These are phyloP conservation scores for Fusarium compactum DNA, from an alignment of 2,329 filamentous ascomycete species.

Conservation along the genomic window DNA sequence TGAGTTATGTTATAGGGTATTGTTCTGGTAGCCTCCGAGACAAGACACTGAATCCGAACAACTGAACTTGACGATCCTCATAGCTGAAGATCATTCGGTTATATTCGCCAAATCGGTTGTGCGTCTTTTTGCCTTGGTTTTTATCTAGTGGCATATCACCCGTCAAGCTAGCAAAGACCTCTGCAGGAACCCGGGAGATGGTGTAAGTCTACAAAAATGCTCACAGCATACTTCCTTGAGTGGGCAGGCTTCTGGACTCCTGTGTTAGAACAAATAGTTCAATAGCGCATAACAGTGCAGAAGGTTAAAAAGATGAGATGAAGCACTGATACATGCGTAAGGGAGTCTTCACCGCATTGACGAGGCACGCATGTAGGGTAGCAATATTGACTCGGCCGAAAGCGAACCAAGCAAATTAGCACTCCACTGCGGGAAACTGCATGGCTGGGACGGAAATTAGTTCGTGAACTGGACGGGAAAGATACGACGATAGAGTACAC, in stretches of 20 bases:
- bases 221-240: background rate
- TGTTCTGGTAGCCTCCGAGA: conserved; percentile 6
- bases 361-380: conserved; percentile 32
- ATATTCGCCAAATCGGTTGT: background rate
- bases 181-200: conserved; percentile 5
- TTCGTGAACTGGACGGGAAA: background rate
- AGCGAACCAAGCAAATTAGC: background rate
- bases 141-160: background rate
- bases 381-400: conserved; percentile 31
- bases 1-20: background rate
- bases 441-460: conserved; percentile 37
- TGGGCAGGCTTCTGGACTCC: background rate
- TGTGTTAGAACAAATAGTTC: background rate
- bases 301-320: background rate
- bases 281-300: background rate
- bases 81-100: background rate
- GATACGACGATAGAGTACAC: conserved; percentile 15
- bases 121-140: background rate
- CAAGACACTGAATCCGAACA: background rate
- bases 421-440: conserved; percentile 23
- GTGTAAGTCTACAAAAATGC: background rate
- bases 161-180: background rate
- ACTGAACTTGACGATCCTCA: background rate
- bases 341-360: conserved; percentile 1
- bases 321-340: conserved; percentile 3